Base-by-base conservation (phyloP, 176 grass and related monocot genomes). In the Phragmites australis region DNA sequence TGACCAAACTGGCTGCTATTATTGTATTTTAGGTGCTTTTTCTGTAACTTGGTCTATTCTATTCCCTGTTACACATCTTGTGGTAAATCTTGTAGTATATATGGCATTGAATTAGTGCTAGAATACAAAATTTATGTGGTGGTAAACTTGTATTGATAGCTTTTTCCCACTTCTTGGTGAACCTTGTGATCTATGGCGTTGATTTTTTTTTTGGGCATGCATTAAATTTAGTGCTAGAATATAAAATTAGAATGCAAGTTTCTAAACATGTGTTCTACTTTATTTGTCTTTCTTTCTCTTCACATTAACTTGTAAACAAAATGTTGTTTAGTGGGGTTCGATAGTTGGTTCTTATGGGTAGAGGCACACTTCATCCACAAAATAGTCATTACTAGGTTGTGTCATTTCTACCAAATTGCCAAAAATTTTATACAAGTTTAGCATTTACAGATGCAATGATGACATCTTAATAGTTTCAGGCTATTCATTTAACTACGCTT, bases 21-120 rank as follows among this genome's bases (percentile, higher is more conserved):
- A 83, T 42, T 94, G 86, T 67, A 76, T 87, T 85, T 89, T 90
- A 71, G 92, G 92, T 94, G 69, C 67, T 47, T 82, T 44, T 59
- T 76, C 31, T 68, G n/a, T 79, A 88, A 46, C 65, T 52, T 71
- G 8, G 0, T 64, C 6, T 64, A 2, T 41, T 85, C 27, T 62
- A 41, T 75, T 84, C 5, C 63, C 46, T 81, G 39, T 37, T 53
- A 48, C 40, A 49, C 37, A 57, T 21, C 57, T 49, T 10, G 17
- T 48, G 21, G 15, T 56, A 14, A 27, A 26, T 29, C 3, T 74
- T 72, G 7, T 18, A 34, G n/a, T 49, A 37, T 56, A 72, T 66
- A 37, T 27, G 1, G 0, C 34, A 8, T 29, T 78, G 22, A 22
- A 44, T 66, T 37, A 74, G 15, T 16, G 58, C 42, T 30, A 86